These are phyloP conservation scores for Colletotrichum sp. DNA, from an alignment of 2,329 filamentous ascomycete species.

Conservation along the genomic window DNA sequence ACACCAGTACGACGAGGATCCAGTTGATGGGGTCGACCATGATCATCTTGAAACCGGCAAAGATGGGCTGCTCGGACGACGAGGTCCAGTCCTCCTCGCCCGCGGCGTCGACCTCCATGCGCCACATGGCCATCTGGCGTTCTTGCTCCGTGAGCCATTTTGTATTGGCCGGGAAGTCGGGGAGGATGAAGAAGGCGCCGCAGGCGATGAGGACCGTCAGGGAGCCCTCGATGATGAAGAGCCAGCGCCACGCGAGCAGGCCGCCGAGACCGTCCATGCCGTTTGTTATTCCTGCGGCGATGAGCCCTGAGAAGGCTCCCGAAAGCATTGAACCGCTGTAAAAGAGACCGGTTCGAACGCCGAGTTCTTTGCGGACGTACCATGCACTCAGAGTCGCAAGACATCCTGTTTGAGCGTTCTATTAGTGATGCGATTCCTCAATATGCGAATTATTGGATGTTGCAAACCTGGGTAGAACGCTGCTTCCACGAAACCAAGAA, in stretches of 20 bases:
- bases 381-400: constrained; percentile 13
- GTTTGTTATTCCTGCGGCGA: constrained; percentile 23
- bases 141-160: constrained; percentile 32
- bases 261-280: constrained; percentile 16
- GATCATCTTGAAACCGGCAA: constrained; percentile 25
- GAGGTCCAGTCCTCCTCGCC: constrained; percentile 27
- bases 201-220: constrained; percentile 46
- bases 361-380: constrained; percentile 15
- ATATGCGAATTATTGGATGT: background rate
- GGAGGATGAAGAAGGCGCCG: constrained; percentile 33
- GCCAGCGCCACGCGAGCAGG: constrained; percentile 54
- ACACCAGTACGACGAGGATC: constrained; percentile 24
- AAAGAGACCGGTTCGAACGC: constrained; percentile 14
- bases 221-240: constrained; percentile 46
- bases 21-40: constrained; percentile 25
- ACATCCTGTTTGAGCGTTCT: background rate
- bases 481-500: constrained; percentile 18
- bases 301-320: constrained; percentile 26
- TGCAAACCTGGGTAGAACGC: constrained; percentile 34
- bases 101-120: constrained; percentile 24
- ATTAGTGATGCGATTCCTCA: background rate
- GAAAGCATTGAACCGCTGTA: constrained; percentile 25
- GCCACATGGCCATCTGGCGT: constrained; percentile 25
- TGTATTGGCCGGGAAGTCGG: constrained; percentile 39
- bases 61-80: constrained; percentile 17